Conservation (phyloP, 345 rosid genomes). For the Isatis tinctoria region DNA sequence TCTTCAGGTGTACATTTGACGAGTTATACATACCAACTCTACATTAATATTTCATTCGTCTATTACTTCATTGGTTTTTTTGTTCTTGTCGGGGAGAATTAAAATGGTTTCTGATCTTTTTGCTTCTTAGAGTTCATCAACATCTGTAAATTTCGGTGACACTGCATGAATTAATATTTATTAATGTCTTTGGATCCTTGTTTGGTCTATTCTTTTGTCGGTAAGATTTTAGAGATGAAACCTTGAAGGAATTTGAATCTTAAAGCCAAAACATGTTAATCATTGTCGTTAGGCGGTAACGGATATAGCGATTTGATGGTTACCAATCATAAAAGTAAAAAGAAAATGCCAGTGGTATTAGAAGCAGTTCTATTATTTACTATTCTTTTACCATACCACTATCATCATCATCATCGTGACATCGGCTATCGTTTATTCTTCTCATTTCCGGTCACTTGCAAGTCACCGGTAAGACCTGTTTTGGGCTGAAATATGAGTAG, state of each 20-base stretch:
- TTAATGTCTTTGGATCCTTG: background rate
- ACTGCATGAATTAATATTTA: background rate
- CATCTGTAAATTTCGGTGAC: slow-evolving; percentile 16
- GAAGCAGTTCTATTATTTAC: background rate
- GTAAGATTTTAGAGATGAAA: background rate
- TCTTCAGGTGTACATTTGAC: slow-evolving; percentile 10
- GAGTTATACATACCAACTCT: background rate
- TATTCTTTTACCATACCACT: background rate
- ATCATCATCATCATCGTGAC: too few relatives aligned
- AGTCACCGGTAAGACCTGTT: background rate
- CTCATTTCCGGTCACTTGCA: background rate
- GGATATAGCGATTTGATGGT: background rate
- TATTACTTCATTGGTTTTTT: background rate
- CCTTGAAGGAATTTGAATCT: background rate
- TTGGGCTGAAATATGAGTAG: background rate
- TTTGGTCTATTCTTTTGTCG: background rate
- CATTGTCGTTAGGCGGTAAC: background rate
- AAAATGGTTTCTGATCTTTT: background rate
- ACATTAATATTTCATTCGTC: slow-evolving; percentile 8
- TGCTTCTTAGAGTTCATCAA: slow-evolving; percentile 6
- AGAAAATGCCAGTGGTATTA: background rate
- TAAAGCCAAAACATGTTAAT: background rate
- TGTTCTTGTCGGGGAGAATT: background rate
- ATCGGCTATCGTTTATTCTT: background rate
- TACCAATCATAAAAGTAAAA: background rate